These are phyloP conservation scores for Apiospora kogelbergensis DNA, from an alignment of 2,329 filamentous ascomycete genomes.

Conservation along the genomic window DNA sequence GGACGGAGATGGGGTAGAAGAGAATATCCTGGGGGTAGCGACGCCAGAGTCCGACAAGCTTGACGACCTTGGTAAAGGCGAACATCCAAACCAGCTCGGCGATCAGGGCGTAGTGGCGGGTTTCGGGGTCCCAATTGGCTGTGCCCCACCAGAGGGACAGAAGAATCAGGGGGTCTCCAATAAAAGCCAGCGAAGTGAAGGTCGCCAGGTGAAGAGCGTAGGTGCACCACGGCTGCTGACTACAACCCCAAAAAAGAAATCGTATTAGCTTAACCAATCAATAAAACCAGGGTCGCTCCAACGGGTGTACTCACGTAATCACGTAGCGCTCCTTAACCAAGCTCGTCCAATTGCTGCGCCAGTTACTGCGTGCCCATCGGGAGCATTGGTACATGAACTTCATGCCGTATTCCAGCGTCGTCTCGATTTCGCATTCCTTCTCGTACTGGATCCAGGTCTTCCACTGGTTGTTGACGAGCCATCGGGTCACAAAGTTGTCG, in stretches of 20 bases:
- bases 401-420: constrained; percentile 82
- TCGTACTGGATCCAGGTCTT: constrained; percentile 96
- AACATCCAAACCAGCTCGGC: constrained; percentile 74
- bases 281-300: background rate
- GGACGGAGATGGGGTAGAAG: constrained; percentile 78
- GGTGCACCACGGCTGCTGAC: constrained; percentile 88
- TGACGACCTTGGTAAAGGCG: constrained; percentile 83
- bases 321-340: constrained; percentile 81
- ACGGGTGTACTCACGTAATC: constrained; percentile 68
- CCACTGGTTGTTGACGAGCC: constrained; percentile 89
- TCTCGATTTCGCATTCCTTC: constrained; percentile 85
- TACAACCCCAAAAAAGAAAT: constrained; percentile 34
- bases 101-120: constrained; percentile 55
- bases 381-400: constrained; percentile 94
- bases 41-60: constrained; percentile 82
- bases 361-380: constrained; percentile 95
- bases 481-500: constrained; percentile 96
- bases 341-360: constrained; percentile 94
- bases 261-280: background rate
- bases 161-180: constrained; percentile 73
- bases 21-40: constrained; percentile 79
- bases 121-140: constrained; percentile 53
- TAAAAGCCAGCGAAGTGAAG: constrained; percentile 82
- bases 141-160: constrained; percentile 69
- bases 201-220: constrained; percentile 71